A percentile compares a stretch with the other conserved stretches of the same genome.
Evolutionary conservation across 2,329 filamentous ascomycete species (phyloP).

Genomic region (Fusarium sambucinum): DNA sequence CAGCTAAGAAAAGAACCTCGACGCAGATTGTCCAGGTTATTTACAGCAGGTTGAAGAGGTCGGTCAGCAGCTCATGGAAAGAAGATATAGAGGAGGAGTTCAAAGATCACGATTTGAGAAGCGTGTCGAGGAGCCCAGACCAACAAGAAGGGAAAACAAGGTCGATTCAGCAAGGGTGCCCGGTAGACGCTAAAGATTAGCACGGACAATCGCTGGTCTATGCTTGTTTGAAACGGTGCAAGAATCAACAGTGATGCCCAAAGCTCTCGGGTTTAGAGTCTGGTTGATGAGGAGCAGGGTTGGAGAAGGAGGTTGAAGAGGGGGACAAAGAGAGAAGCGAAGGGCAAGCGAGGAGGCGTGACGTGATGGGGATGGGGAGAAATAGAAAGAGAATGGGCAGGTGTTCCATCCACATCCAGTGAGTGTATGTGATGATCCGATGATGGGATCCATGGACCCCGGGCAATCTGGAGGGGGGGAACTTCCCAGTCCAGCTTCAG

Average conservation of each 20-base stretch:
- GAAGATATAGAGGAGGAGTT: conserved; percentile 4
- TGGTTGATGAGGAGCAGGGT: neutral
- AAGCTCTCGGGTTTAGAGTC: conserved; percentile 4
- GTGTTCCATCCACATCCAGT: conserved; percentile 7
- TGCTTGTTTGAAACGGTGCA: conserved; percentile 8
- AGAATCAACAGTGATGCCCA: neutral
- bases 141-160: conserved; percentile 30
- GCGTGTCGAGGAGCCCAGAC: conserved; percentile 33
- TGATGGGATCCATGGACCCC: conserved; percentile 16
- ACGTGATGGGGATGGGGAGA: conserved; percentile 23
- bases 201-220: conserved; percentile 8
- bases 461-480: conserved; percentile 35
- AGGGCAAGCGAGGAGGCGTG: conserved; percentile 19
- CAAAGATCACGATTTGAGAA: conserved; percentile 27
- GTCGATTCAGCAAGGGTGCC: conserved; percentile 22
- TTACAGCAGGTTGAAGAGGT: conserved; percentile 36
- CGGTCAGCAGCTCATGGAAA: conserved; percentile 46
- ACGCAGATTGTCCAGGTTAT: conserved; percentile 41
- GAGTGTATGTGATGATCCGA: conserved; percentile 44
- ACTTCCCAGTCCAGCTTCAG: conserved; percentile 23
- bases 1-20: conserved; percentile 40
- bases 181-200: conserved; percentile 15
- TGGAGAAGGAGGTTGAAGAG: neutral
- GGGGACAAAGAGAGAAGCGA: conserved; percentile 7
- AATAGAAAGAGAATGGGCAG: conserved; percentile 1